These are phyloP conservation scores for Neurospora sp. DNA, from an alignment of 495 filamentous ascomycete species.

Conservation along the genomic window DNA sequence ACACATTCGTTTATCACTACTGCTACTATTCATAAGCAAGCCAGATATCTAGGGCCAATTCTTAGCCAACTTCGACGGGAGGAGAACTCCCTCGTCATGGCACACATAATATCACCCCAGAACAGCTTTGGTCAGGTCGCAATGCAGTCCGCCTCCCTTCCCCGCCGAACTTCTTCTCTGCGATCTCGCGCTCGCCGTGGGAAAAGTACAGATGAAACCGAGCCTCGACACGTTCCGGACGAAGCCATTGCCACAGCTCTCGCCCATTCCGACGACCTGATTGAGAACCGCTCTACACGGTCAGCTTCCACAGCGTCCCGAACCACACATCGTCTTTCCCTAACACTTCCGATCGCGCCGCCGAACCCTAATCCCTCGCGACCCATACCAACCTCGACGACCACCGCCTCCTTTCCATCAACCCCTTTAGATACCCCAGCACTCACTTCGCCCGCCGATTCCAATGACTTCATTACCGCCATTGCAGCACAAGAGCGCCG, in stretches of 20 bases:
- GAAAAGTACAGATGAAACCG: slow-evolving; percentile 10
- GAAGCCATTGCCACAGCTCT: slow-evolving; percentile 15
- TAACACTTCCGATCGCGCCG: slow-evolving; percentile 61
- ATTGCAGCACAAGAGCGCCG: slow-evolving; percentile 89
- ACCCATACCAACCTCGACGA: slow-evolving; percentile 33
- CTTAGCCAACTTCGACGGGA: background rate
- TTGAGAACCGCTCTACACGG: slow-evolving; percentile 41
- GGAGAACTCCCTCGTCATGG: slow-evolving; percentile 11
- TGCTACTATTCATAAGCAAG: background rate
- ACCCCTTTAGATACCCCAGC: slow-evolving; percentile 35
- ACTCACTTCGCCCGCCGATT: slow-evolving; percentile 49
- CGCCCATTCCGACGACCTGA: slow-evolving; percentile 13
- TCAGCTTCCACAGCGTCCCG: slow-evolving; percentile 47
- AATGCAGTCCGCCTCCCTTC: slow-evolving; percentile 11
- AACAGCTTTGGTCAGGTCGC: slow-evolving; percentile 18
- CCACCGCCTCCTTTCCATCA: slow-evolving; percentile 31
- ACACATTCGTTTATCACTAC: slow-evolving; percentile 10
- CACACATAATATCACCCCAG: slow-evolving; percentile 19
- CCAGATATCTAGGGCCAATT: background rate
- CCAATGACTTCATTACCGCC: slow-evolving; percentile 71
- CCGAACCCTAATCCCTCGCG: slow-evolving; percentile 31
- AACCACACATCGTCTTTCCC: slow-evolving; percentile 64
- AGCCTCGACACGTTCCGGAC: slow-evolving; percentile 12
- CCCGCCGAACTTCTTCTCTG: slow-evolving; percentile 6
- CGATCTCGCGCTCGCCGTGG: slow-evolving; percentile 2